These are phyloP conservation scores for Chalaropsis ovoidea DNA, from an alignment of 2,329 filamentous ascomycete genomes.

Conservation along the genomic window DNA sequence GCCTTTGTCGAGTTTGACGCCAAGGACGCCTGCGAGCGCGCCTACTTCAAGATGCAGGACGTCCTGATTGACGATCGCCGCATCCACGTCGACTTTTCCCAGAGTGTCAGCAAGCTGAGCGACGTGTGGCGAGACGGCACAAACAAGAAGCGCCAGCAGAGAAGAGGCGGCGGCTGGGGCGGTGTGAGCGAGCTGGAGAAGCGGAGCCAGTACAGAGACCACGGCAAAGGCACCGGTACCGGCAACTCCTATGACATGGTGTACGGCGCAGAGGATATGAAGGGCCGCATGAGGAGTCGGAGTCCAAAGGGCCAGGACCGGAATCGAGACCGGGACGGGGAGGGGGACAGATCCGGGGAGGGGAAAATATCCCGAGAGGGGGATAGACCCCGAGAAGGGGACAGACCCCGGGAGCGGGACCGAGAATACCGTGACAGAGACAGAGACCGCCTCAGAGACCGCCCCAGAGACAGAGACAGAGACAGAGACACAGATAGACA, in stretches of 20 bases:
- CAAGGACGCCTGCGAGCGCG: conserved; percentile 83
- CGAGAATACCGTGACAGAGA: conserved; percentile 1
- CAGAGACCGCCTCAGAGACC: conserved; percentile 28
- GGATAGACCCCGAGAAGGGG: no score
- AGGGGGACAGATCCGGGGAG: neutral
- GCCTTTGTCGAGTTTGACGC: conserved; percentile 96
- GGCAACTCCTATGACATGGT: conserved; percentile 59
- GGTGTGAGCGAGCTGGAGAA: conserved; percentile 82
- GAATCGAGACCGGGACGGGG: conserved; percentile 15
- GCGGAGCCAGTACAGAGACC: conserved; percentile 76
- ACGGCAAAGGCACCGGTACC: conserved; percentile 40
- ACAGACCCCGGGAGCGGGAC: neutral
- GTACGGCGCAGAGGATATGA: conserved; percentile 61
- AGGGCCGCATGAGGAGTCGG: conserved; percentile 29
- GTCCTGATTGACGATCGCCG: conserved; percentile 94
- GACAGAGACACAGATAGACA: conserved; percentile 29
- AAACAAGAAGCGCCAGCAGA: conserved; percentile 62
- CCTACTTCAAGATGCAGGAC: conserved; percentile 98
- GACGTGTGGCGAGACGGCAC: conserved; percentile 81
- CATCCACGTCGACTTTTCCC: conserved; percentile 97
- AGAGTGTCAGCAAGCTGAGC: conserved; percentile 80
- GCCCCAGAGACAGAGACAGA: conserved; percentile 28
- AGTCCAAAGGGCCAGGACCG: conserved; percentile 27
- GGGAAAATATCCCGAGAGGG: no score
- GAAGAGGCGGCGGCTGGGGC: conserved; percentile 67